These are phyloP conservation scores for Metschnikowia vanudenii DNA, from an alignment of 805 yeast genomes.

Conservation along the genomic window DNA sequence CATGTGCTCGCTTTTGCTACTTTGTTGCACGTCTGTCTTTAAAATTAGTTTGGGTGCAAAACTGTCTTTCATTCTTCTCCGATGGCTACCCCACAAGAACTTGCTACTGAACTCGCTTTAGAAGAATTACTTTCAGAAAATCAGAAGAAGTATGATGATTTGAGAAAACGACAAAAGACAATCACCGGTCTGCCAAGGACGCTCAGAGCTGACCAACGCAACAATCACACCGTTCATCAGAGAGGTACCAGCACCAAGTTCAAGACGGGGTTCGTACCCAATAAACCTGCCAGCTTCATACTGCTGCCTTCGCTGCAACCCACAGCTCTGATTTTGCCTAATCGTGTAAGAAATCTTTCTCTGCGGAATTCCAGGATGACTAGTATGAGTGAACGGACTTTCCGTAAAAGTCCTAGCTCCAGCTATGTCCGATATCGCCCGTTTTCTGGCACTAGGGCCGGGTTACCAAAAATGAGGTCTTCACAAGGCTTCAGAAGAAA, in stretches of 20 bases:
- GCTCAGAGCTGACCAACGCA: slow-evolving; percentile 6
- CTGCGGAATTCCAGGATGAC: slow-evolving; percentile 3
- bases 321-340: neutral
- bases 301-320: slow-evolving; percentile 2
- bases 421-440: neutral
- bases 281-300: neutral
- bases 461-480: slow-evolving; percentile 31
- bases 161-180: slow-evolving; percentile 9
- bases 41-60: slow-evolving; percentile 6
- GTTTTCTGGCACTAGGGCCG: neutral
- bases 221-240: slow-evolving; percentile 3
- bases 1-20: neutral
- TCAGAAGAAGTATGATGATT: slow-evolving; percentile 9
- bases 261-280: slow-evolving; percentile 14
- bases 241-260: slow-evolving; percentile 3
- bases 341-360: slow-evolving; percentile 1
- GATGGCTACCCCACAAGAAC: slow-evolving; percentile 12
- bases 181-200: slow-evolving; percentile 10
- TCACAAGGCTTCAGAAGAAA: slow-evolving; percentile 50
- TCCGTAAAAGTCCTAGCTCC: slow-evolving; percentile 3
- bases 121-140: slow-evolving; percentile 8
- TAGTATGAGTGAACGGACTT: slow-evolving; percentile 8
- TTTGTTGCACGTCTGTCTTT: neutral
- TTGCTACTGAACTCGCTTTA: slow-evolving; percentile 14
- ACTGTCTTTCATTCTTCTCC: neutral